Evolutionary conservation across 495 filamentous ascomycete genomes (phyloP), one percentile per base, ranked within the genome.

Genomic region (Penicillium turbatum): DNA sequence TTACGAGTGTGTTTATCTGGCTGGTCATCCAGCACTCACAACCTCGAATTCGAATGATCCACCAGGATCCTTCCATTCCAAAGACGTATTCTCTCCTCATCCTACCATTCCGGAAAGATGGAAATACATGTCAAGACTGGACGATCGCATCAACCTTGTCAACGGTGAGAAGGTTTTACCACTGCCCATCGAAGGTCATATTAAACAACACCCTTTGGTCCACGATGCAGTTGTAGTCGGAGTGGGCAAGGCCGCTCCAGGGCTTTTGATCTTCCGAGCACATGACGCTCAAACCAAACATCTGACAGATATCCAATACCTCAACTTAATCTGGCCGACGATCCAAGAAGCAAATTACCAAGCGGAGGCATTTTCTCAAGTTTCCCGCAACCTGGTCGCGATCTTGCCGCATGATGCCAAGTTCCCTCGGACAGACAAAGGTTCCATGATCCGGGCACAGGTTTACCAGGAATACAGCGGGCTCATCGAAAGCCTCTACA

Each of bases 121-220:
- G 81, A 88, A 86, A 55, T 87, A 85, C 49, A 60, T 81, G 16
- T 77, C 73, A 5, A 74, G 86, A 6, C 59, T 80, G 2, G 87
- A 90, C 50, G 83, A 87, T 55, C 72, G 77, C 2, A 74, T 89
- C 12, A 84, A 80, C 0, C 74, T 89, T 7, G 60, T 79, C 6
- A 89, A 82, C 51, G 86, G 86, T 0, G 85, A 89, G 59, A 90
- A 90, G 51, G 76, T 87, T 0, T 69, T 86, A n/a, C 85, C 86
- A 0, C 56, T 86, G 5, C 66, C 74, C 0, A 81, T 85, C 41
- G 86, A 89, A 61, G 79, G 80, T 1, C 63, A 57, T 1, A 74
- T 88, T 19, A 76, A 79, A 43, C 67, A 78, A 17, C 65, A 80
- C 44, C 61, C 67, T 9, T 51, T 78, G 1, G 68, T 86, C 2